A percentile compares a stretch with the other conserved stretches of the same genome.
Evolutionary conservation across 495 filamentous ascomycete genomes (phyloP).

Genomic region (Penicillium angulare): DNA sequence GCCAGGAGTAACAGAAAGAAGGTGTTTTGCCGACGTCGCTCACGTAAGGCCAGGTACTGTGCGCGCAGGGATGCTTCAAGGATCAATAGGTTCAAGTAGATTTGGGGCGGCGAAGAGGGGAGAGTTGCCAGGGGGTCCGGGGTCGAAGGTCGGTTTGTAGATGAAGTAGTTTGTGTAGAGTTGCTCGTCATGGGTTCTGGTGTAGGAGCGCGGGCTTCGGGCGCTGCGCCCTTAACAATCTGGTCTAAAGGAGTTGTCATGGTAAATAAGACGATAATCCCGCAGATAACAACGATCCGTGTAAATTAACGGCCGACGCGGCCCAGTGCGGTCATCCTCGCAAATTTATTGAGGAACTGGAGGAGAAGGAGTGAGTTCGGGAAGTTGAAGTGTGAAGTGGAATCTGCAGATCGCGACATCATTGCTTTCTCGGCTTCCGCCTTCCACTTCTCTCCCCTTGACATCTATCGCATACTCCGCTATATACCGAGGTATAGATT

Average conservation of each 20-base stretch:
- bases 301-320: slow-evolving; percentile 29
- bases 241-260: slow-evolving; percentile 74
- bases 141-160: slow-evolving; percentile 41
- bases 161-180: slow-evolving; percentile 30
- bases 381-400: slow-evolving; percentile 9
- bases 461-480: background rate
- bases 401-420: slow-evolving; percentile 19
- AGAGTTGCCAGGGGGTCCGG: slow-evolving; percentile 76
- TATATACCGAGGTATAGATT: background rate
- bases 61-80: slow-evolving; percentile 91
- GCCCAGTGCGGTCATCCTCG: slow-evolving; percentile 28
- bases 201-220: slow-evolving; percentile 42
- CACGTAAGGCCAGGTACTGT: slow-evolving; percentile 86
- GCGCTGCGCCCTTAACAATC: slow-evolving; percentile 77
- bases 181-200: slow-evolving; percentile 37
- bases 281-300: background rate
- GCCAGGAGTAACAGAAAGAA: slow-evolving; percentile 82
- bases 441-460: slow-evolving; percentile 11
- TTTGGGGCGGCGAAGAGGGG: slow-evolving; percentile 91
- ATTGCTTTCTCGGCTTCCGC: slow-evolving; percentile 10
- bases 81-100: slow-evolving; percentile 96
- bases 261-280: slow-evolving; percentile 7
- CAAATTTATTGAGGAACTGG: slow-evolving; percentile 8
- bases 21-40: slow-evolving; percentile 89
- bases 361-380: slow-evolving; percentile 7